Percentiles rank a stretch among this genome's conserved stretches.
Evolutionary conservation across 805 yeast genomes (phyloP).

Genomic region (Monosporozyma aerobia): DNA sequence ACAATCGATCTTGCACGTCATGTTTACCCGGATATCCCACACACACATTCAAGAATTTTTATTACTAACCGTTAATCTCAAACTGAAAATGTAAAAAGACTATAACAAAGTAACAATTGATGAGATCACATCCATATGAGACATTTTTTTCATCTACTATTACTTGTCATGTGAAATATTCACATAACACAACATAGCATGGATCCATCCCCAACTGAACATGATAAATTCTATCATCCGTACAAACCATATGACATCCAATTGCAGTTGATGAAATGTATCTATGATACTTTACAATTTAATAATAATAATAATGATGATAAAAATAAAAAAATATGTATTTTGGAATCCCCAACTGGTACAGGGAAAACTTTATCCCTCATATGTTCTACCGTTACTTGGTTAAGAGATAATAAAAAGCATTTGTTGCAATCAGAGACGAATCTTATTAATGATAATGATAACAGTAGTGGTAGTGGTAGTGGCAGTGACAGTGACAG

Average conservation of each 20-base stretch:
- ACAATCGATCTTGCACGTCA: too few relatives aligned
- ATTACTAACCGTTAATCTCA: too few relatives aligned
- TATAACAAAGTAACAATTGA: too few relatives aligned
- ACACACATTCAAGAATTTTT: too few relatives aligned
- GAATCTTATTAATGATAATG: slow-evolving; percentile 16
- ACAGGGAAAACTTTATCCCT: slow-evolving; percentile 86
- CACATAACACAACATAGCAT: too few relatives aligned
- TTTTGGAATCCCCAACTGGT: slow-evolving; percentile 92
- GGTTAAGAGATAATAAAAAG: slow-evolving; percentile 54
- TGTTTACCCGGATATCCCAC: too few relatives aligned
- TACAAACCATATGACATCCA: slow-evolving; percentile 76
- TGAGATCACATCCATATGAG: too few relatives aligned
- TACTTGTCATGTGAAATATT: too few relatives aligned
- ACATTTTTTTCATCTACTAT: too few relatives aligned
- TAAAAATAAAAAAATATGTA: slow-evolving; percentile 59
- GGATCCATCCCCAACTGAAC: not conserved
- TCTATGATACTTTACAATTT: slow-evolving; percentile 48
- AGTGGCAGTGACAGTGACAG: slow-evolving; percentile 4
- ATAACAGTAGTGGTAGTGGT: slow-evolving; percentile 30
- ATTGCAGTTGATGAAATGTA: slow-evolving; percentile 58
- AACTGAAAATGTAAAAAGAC: too few relatives aligned
- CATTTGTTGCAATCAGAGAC: slow-evolving; percentile 8
- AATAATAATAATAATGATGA: slow-evolving; percentile 21
- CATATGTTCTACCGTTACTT: slow-evolving; percentile 75
- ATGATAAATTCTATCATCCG: slow-evolving; percentile 50